Evolutionary conservation across 2,329 filamentous ascomycete genomes (phyloP).

Genomic region (Herpotrichia juniperi): DNA sequence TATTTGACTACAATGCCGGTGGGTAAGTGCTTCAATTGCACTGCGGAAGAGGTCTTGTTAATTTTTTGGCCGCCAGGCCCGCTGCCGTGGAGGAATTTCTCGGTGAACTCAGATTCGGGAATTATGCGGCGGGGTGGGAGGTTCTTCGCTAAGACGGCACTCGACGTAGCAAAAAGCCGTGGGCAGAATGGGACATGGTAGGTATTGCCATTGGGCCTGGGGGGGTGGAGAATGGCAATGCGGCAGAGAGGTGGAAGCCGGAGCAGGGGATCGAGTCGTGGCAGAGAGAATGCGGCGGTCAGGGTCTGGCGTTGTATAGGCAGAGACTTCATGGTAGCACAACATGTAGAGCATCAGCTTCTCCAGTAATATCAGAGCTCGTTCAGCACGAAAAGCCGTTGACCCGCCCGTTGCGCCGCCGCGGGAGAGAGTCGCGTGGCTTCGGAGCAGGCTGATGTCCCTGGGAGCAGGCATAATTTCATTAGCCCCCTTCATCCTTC

Average conservation of each 20-base stretch:
- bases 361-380: not conserved
- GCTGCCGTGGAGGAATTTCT: constrained; percentile 86
- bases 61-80: constrained; percentile 97
- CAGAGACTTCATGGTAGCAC: constrained; percentile 25
- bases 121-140: constrained; percentile 75
- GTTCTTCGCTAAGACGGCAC: constrained; percentile 23
- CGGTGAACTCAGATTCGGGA: constrained; percentile 78
- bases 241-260: not conserved
- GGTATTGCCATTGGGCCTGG: not conserved
- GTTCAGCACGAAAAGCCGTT: not conserved
- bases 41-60: constrained; percentile 96
- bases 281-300: constrained; percentile 15
- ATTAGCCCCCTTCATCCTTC: not conserved
- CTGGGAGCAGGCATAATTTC: constrained; percentile 21
- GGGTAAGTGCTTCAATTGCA: constrained; percentile 88
- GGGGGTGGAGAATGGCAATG: constrained; percentile 8
- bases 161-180: constrained; percentile 24
- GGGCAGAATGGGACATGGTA: not conserved
- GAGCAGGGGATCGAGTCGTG: constrained; percentile 11
- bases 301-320: constrained; percentile 12
- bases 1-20: constrained; percentile 94
- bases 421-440: not conserved
- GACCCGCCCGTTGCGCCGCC: not conserved
- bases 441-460: constrained; percentile 16
- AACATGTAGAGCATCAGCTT: constrained; percentile 4